A percentile compares a stretch with the other conserved stretches of the same genome.
phyloP scores from a whole-genome alignment of 495 filamentous ascomycete genomes.

The Tetracladium setigerum region DNA sequence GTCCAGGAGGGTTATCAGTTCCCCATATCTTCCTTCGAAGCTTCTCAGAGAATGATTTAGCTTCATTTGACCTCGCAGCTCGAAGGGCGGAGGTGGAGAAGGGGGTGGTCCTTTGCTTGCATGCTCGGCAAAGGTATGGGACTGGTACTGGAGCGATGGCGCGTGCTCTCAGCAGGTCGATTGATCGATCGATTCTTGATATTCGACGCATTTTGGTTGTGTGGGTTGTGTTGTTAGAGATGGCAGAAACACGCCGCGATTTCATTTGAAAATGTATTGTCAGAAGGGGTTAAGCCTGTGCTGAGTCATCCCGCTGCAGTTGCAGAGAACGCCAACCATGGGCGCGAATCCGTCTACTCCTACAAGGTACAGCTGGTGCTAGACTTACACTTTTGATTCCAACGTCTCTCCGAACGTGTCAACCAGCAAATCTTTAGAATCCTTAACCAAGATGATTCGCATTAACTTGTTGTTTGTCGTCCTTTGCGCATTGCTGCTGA shows the following conservation, averaged over 20 bases:
- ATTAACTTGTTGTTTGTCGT: not conserved
- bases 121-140: slow-evolving; percentile 21
- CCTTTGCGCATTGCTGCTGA: slow-evolving; percentile 16
- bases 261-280: too few relatives aligned
- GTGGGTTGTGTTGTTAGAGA: not conserved
- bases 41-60: slow-evolving; percentile 36
- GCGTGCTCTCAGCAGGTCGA: slow-evolving; percentile 12
- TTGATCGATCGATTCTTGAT: slow-evolving; percentile 17
- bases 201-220: slow-evolving; percentile 21
- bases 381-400: too few relatives aligned
- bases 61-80: slow-evolving; percentile 27
- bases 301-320: too few relatives aligned
- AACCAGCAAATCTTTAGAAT: too few relatives aligned
- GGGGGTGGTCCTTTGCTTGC: slow-evolving; percentile 26
- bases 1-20: slow-evolving; percentile 44
- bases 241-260: not conserved
- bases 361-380: too few relatives aligned
- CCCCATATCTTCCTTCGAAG: slow-evolving; percentile 49
- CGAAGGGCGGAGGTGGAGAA: slow-evolving; percentile 34
- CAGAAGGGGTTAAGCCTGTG: too few relatives aligned
- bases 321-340: too few relatives aligned
- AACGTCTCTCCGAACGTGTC: too few relatives aligned
- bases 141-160: not conserved
- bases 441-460: not conserved
- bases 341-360: too few relatives aligned